Base-by-base conservation (phyloP, 352 stramenopile genomes). In the Phytophthora capsici region DNA sequence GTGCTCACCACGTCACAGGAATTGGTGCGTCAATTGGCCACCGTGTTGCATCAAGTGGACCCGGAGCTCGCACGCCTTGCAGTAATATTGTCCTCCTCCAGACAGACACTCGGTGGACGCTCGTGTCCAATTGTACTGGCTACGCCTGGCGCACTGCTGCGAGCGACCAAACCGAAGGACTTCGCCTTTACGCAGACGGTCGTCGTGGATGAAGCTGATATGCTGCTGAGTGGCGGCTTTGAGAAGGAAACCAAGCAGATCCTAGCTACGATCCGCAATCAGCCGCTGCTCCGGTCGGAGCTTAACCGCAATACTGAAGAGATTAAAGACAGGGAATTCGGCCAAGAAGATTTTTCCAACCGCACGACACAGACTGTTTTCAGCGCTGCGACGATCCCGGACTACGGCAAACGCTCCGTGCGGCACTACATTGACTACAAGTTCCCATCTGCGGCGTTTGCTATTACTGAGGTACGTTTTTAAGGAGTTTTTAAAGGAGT, bases 1-100 rank as follows among this genome's bases (percentile, higher is more conserved):
- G 72, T 97, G 48, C 69, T 98, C 40, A 94, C 89, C 13, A 88
- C 92, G 32, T 96, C 89, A 14, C 79, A 94, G 43, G 90, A 97
- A 67, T 77, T 98, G 8, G 88, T 94, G 52, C 79, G 74, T 13
- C 91, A 97, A 57, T 58, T 96, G 45, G 54, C 65, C 10, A 28
- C 41, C 0, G 84, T 93, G 26, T 45, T 93, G 22, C 57, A 69
- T 12, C 46, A 75, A 14, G 23, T 91, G 2, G 59, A 84, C 36
- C 63, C 71, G 4, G 73, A 84, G 50, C 55, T 88, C 25, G 74
- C 70, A 1, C 66, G 51, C 6, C 54, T 75, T 22, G 62, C 74
- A 10, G 51, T 79, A 22, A 75, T 56, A 19, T 69, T 94, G 5
- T 90, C 83, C 6, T 92, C 82, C 0, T 75, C 77, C 4, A 84